phyloP scores from a whole-genome alignment of 2,329 filamentous ascomycete species.

The Macroventuria anomochaeta region DNA sequence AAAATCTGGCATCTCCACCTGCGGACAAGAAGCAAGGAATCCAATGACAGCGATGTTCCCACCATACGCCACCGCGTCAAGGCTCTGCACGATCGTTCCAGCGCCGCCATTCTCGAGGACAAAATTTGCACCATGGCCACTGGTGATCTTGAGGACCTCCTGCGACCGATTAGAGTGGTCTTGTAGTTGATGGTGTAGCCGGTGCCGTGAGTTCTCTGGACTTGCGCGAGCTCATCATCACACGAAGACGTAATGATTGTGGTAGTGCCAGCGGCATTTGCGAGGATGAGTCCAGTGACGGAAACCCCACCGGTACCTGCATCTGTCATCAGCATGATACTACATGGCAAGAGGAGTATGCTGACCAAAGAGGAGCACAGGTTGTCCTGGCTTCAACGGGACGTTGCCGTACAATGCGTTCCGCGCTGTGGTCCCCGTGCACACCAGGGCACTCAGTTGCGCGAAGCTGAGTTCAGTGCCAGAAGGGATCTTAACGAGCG shows the following conservation, averaged over 20 bases:
- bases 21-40: slow-evolving; percentile 38
- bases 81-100: slow-evolving; percentile 49
- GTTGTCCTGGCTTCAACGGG: slow-evolving; percentile 16
- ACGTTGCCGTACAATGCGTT: slow-evolving; percentile 22
- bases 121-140: slow-evolving; percentile 53
- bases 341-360: background rate
- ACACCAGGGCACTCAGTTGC: slow-evolving; percentile 15
- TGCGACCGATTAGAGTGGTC: slow-evolving; percentile 53
- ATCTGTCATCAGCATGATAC: background rate
- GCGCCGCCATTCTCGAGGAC: slow-evolving; percentile 53
- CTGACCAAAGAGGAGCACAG: slow-evolving; percentile 24
- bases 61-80: slow-evolving; percentile 54
- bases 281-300: slow-evolving; percentile 31
- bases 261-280: slow-evolving; percentile 53
- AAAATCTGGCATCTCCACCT: slow-evolving; percentile 45
- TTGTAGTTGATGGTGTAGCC: slow-evolving; percentile 60
- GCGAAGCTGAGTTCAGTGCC: slow-evolving; percentile 5
- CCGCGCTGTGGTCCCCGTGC: slow-evolving; percentile 28
- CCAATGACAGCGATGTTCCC: slow-evolving; percentile 57
- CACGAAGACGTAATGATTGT: slow-evolving; percentile 60
- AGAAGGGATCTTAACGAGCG: slow-evolving; percentile 17
- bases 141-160: slow-evolving; percentile 54
- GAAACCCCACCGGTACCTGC: slow-evolving; percentile 52
- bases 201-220: slow-evolving; percentile 50
- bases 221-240: slow-evolving; percentile 56